Evolutionary conservation across 805 yeast species (phyloP), one percentile per base, ranked within the genome.

Genomic region (Lachancea sp.): DNA sequence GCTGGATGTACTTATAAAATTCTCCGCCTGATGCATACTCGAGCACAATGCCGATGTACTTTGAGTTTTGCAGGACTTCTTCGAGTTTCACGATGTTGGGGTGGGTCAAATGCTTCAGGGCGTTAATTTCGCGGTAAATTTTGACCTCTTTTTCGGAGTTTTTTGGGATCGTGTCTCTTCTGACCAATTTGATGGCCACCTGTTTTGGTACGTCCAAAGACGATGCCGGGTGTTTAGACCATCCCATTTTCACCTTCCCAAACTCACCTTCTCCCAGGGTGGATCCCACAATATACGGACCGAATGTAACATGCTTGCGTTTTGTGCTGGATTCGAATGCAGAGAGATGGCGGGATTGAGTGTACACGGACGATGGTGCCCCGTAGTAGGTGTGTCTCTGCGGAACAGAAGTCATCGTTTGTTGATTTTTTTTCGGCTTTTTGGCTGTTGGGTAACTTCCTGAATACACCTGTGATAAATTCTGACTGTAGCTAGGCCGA

Each of bases 1-100:
- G 85, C 48, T 89, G 75, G 48, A 93, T 93, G 62, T 90, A 86
- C 62, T 90, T 96, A 60, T 93, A 93, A 49, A 93, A 77, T 65
- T 93, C 99, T 44, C 99, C 99, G 12, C 98, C 98, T 2, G 95
- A 84, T 1, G 98, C 98, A 66, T 91, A 93, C 59, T 93, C 98
- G 47, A 93, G 73, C 2, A 93, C 98, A 20, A 93, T 93, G 18
- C 99, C 99, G 49, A 93, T 90, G 65, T 93, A 91, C 60, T 87
- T 86, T 41, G 95, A 96, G 60, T 87, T 85, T 63, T 90, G 95
- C 63, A 93, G 73, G 18, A 93, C 97, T 59, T 91, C 96, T 52
- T 89, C 96, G 44, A 93, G 70, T 50, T 82, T 77, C 41, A 93
- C 95, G 55, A 93, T 90, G 64, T 93, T 91, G 18, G 99, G 99